These are phyloP conservation scores for Monosporascus sp. DNA, from an alignment of 2,329 filamentous ascomycete genomes.

Conservation along the genomic window DNA sequence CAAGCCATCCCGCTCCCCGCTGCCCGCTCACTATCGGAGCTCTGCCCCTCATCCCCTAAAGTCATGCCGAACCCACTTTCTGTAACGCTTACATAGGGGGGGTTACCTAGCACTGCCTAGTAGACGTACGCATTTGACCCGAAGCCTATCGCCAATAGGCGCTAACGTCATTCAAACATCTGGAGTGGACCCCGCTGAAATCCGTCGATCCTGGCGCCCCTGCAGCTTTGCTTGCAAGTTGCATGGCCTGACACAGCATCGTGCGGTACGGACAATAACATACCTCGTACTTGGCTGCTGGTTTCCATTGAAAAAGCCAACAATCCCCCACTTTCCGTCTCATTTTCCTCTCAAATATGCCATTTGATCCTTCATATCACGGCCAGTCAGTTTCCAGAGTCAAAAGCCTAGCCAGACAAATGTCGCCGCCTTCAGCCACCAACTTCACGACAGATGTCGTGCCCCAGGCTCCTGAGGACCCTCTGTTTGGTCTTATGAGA, in stretches of 20 bases:
- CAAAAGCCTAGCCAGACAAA: conserved; percentile 62
- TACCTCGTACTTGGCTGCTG: not conserved
- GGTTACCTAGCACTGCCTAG: too few relatives aligned
- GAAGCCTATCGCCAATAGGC: not conserved
- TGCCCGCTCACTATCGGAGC: too few relatives aligned
- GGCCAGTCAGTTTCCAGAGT: conserved; percentile 45
- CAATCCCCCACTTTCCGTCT: not conserved
- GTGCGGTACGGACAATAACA: not conserved
- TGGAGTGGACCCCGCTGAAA: not conserved
- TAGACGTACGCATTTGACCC: too few relatives aligned
- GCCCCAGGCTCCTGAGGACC: conserved; percentile 88
- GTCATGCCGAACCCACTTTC: too few relatives aligned
- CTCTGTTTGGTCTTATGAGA: conserved; percentile 87
- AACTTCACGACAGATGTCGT: conserved; percentile 73
- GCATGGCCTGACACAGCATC: not conserved
- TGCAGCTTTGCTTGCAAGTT: not conserved
- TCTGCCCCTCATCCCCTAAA: too few relatives aligned
- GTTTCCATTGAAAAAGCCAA: not conserved
- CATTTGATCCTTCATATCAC: conserved; percentile 40
- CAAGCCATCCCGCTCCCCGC: too few relatives aligned
- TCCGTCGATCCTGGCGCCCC: not conserved
- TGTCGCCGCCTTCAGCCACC: conserved; percentile 58
- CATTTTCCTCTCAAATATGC: conserved; percentile 25
- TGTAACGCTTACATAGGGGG: too few relatives aligned
- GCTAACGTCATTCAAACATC: not conserved